Evolutionary conservation across 2,329 filamentous ascomycete species (phyloP), one percentile per base, ranked within the genome.

Genomic region (Sporothrix humicola): DNA sequence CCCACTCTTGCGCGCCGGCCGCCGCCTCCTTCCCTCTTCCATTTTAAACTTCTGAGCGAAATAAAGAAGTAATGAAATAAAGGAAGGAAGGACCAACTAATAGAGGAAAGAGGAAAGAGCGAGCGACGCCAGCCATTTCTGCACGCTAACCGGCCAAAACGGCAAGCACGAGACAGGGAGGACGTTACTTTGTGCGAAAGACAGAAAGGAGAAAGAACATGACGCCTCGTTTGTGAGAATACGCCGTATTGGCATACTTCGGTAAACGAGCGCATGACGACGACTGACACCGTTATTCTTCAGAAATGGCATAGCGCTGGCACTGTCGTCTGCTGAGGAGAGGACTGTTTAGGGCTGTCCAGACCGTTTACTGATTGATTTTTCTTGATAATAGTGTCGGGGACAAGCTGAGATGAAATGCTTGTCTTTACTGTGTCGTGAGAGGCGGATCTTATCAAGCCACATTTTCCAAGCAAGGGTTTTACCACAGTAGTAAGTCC

Each of bases 31-130:
- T 46, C 52, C 52, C 52, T 26, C 23, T 26, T 50, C 46, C 31
- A 20, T 68, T 54, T 46, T 44, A 58, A 70, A 48, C 68, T 58
- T 70, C 46, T 70, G 37, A 70, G 68, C 37, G 52, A 70, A 58
- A 48, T 26, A 50, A 68, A 20, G 63, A 44, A 44, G 31, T 20
- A 12, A 17, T n/a, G 44, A 23, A 69, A 20, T 20, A 31, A 31
- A 31, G 50, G 2, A n/a, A 4, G 61, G 37, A 65, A 20, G 61
- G n/a, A 37, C 58, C 31, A 17, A 37, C 31, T 2, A 15, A 12
- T 1, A 54, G 54, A 42, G 5, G 37, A 26, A 26, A 26, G 23
- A 26, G 23, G 6, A 8, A 26, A 17, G 7, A 50, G 13, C 20
- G 44, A 42, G 20, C 13, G 44, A 20, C 59, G 17, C 56, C 42